These are phyloP conservation scores for Mikania micrantha DNA, from an alignment of 129 eudicot species.

Conservation along the genomic window DNA sequence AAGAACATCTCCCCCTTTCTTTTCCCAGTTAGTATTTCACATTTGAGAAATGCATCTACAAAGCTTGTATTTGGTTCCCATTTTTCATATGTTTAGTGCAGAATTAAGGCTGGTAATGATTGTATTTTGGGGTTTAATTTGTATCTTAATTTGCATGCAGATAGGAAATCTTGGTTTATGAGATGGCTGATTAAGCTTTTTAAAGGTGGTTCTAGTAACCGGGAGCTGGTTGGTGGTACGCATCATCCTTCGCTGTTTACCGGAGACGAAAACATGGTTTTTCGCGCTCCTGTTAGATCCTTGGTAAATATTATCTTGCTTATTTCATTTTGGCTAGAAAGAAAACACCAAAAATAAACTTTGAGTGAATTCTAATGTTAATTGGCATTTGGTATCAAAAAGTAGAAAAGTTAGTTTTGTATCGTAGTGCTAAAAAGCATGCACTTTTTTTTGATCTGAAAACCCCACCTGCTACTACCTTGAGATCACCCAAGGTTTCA, in stretches of 20 bases:
- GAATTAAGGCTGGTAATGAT: not conserved
- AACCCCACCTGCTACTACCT: slow-evolving; percentile 15
- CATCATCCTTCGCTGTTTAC: slow-evolving; percentile 59
- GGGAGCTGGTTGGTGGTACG: slow-evolving; percentile 27
- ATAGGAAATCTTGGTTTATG: slow-evolving; percentile 76
- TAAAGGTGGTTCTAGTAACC: slow-evolving; percentile 45
- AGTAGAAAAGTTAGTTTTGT: slow-evolving; percentile 23
- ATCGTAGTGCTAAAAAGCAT: slow-evolving; percentile 28
- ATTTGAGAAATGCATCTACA: slow-evolving; percentile 2
- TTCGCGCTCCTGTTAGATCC: slow-evolving; percentile 74
- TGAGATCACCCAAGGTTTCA: not conserved
- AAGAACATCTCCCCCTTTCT: too few relatives aligned
- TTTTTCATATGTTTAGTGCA: not conserved
- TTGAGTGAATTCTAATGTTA: slow-evolving; percentile 16
- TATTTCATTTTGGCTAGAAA: not conserved
- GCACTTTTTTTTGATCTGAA: slow-evolving; percentile 29
- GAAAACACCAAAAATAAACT: slow-evolving; percentile 11
- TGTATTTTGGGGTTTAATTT: slow-evolving; percentile 22
- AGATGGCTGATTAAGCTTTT: slow-evolving; percentile 86
- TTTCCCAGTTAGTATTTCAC: not conserved
- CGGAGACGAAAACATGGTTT: slow-evolving; percentile 83
- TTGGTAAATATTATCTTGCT: slow-evolving; percentile 39
- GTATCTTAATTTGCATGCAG: slow-evolving; percentile 50
- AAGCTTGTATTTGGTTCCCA: not conserved
- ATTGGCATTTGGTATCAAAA: slow-evolving; percentile 7